phyloP scores from a whole-genome alignment of 352 stramenopile species.

The Globisporangium spiculum region DNA sequence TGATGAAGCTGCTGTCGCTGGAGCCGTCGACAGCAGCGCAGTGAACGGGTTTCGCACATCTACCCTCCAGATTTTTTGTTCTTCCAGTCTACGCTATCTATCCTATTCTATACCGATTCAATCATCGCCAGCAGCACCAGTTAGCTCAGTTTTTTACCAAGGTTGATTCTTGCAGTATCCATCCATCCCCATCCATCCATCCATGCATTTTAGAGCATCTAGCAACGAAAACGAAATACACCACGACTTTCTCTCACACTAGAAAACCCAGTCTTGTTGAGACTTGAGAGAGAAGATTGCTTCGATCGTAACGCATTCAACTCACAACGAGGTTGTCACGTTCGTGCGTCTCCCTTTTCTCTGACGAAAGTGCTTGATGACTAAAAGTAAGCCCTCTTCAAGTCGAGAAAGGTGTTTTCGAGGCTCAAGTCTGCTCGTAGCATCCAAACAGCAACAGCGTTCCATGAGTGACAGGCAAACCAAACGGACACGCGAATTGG shows the following conservation, averaged over 20 bases:
- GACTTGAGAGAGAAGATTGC: not conserved
- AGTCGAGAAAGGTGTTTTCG: not conserved
- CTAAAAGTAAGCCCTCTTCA: not conserved
- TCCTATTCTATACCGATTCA: slow-evolving; percentile 7
- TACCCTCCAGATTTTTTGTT: not conserved
- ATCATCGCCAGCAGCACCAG: not conserved
- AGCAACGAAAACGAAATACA: not conserved
- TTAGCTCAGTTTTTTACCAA: not conserved
- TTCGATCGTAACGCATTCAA: not conserved
- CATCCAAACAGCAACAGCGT: not conserved
- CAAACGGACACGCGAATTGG: not conserved
- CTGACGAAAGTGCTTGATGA: not conserved
- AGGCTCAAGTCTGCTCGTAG: too few species aligned
- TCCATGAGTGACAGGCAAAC: not conserved
- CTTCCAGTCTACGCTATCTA: not conserved
- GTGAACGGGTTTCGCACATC: not conserved
- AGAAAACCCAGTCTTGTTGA: not conserved
- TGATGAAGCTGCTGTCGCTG: slow-evolving; percentile 64
- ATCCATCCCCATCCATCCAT: not conserved
- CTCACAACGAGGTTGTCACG: too few species aligned
- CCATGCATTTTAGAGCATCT: not conserved
- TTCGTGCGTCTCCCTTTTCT: not conserved
- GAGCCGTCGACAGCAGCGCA: slow-evolving; percentile 12
- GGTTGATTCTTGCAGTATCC: slow-evolving; percentile 3
- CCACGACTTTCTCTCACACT: not conserved